Base-by-base conservation (phyloP, 805 yeast species). In the Saturnispora mendoncae region DNA sequence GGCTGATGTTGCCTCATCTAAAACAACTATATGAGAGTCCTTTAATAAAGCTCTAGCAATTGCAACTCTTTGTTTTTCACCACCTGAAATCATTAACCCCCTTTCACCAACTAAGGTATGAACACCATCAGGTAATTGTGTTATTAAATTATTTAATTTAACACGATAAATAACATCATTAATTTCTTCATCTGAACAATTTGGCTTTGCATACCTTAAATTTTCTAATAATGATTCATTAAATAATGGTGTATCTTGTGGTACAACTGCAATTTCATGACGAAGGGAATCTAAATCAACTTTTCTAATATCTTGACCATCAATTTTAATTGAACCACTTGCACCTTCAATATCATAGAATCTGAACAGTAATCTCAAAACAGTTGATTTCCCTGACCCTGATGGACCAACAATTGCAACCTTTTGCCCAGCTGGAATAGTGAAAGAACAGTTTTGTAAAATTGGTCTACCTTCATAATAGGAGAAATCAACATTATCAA, bases 61-160 rank as follows among this genome's bases (percentile, higher is more conserved):
- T 0, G 98, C 97, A 33, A 92, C 67, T 47, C 98, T 68, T 62
- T 92, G 98, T 58, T 92, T 88, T 59, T 92, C 98, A 46, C 98
- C 98, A n/a, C 98, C 98, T 20, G 96, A 86, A 36, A 92, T 88
- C 98, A 92, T 92, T 72, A 92, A 72, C n/a, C 98, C 98, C 56
- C 94, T 69, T 60, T 92, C 98, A 37, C 98, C 98, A 14, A 92
- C 98, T 44, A 84, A 68, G 0, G 97, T 92, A 23, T 81, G 67
- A 31, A 74, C 66, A 1, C 97, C 96, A 12, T 84, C 83, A 0
- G 98, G 97, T 36, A 92, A 62, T 33, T 79, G 84, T 5, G 59
- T 51, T 13, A 90, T 69, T 36, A 90, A 64, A 19, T 62, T 58
- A 46, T 74, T 74, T 46, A 90, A 67, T 52, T 83, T 79, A 4